Conservation (phyloP, 2,329 filamentous ascomycete genomes). For the Decorospora gaudefroyi region DNA sequence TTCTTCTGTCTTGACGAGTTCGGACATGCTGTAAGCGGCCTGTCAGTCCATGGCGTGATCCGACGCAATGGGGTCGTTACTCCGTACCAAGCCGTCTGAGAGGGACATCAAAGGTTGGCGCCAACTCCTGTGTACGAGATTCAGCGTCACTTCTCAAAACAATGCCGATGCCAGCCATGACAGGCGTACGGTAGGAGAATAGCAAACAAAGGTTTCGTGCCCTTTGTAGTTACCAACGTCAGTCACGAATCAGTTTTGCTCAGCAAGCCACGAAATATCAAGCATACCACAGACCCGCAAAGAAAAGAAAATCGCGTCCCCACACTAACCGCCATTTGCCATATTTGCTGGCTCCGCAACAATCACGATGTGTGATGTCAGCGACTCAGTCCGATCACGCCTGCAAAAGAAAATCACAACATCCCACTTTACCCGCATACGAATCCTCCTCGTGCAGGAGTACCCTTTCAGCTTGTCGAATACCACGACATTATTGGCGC, state of each 20-base stretch:
- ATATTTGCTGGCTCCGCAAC: slow-evolving; percentile 6
- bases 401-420: slow-evolving; percentile 4
- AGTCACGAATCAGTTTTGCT: slow-evolving; percentile 6
- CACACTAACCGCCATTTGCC: slow-evolving; percentile 25
- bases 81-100: too few relatives aligned
- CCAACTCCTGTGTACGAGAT: too few relatives aligned
- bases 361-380: slow-evolving; percentile 37
- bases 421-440: slow-evolving; percentile 5
- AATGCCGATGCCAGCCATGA: too few relatives aligned
- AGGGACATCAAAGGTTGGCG: not conserved
- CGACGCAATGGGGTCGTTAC: not conserved
- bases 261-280: slow-evolving; percentile 9
- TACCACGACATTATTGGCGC: not conserved
- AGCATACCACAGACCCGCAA: slow-evolving; percentile 10
- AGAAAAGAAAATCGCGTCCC: slow-evolving; percentile 20
- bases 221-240: too few relatives aligned
- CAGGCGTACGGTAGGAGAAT: too few relatives aligned
- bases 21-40: slow-evolving; percentile 9
- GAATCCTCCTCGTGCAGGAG: slow-evolving; percentile 1
- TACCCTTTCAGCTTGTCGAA: slow-evolving; percentile 6
- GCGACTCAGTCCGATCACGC: slow-evolving; percentile 6
- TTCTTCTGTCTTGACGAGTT: not conserved
- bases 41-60: slow-evolving; percentile 13
- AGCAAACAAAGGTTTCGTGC: too few relatives aligned
- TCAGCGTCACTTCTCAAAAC: too few relatives aligned